Evolutionary conservation across 2,329 filamentous ascomycete species (phyloP), one percentile per base, ranked within the genome.

Genomic region (Nannizziopsis arthrosporioides): DNA sequence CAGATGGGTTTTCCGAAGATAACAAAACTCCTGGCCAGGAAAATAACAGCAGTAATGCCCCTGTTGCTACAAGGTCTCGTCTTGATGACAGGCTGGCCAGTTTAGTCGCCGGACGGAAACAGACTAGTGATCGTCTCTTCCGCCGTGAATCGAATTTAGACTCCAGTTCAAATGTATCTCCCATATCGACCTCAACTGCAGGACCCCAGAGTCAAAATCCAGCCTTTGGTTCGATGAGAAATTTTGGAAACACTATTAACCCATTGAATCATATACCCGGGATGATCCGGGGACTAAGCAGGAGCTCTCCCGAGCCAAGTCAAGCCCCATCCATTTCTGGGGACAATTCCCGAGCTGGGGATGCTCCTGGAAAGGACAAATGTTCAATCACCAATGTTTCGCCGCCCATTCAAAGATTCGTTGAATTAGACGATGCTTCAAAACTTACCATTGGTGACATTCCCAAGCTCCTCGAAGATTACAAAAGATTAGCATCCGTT

Each of bases 201-300:
- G 55, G 53, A 7, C 56, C 58, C 17, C 19, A 45, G 40, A 30
- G 40, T 15, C 54, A 60, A 44, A 77, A 75, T 52, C 81, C 82
- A 2, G 81, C 84, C 10, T 77, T 93, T 1, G 86, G 93, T 54
- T 86, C 85, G 10, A 82, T 94, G 71, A 80, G 85, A 47, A 90
- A 77, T 61, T 74, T 94, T 51, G 82, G 86, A 34, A 92, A 77
- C 62, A 82, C 82, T 0, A 71, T 94, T 31, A 94, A 94, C 58
- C 87, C 87, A 2, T 81, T 94, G 62, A 85, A 81, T 39, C 78
- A 86, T 44, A 77, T 94, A 44, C 80, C 83, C 7, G 75, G 80
- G 31, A 87, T 92, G 61, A 82, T 93, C 56, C 79, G 84, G 48
- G 81, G 81, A 0, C 90, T 94, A 57, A 84, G 85, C 19, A 66